phyloP scores from a whole-genome alignment of 306 rosid species.

The Cicer pinnatifidum region DNA sequence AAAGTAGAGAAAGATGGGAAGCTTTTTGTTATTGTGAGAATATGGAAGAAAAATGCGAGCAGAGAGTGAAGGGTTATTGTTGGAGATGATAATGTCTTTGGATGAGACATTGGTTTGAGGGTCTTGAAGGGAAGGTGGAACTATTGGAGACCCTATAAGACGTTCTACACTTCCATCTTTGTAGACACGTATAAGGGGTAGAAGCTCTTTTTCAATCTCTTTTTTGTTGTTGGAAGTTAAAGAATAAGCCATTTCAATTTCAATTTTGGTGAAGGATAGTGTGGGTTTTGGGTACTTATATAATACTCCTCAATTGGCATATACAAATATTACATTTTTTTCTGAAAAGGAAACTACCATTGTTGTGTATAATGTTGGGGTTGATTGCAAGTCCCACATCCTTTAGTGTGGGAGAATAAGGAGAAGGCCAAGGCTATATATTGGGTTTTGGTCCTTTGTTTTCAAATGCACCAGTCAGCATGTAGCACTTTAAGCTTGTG shows the following conservation, averaged over 20 bases:
- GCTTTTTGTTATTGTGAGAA: constrained; percentile 3
- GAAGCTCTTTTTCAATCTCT: constrained; percentile 45
- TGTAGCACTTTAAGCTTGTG: too few relatives aligned
- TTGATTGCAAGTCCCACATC: too few relatives aligned
- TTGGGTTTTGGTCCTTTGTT: too few relatives aligned
- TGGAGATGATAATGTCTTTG: constrained; percentile 46
- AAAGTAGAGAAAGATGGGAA: constrained; percentile 50
- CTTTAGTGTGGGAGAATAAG: too few relatives aligned
- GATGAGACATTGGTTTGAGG: constrained; percentile 49
- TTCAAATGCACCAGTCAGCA: too few relatives aligned
- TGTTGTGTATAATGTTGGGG: too few relatives aligned
- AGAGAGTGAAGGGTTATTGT: constrained; percentile 32
- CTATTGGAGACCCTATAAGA: constrained; percentile 31
- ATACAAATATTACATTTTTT: too few relatives aligned
- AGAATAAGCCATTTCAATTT: constrained; percentile 1
- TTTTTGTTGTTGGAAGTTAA: background rate
- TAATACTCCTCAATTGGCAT: too few relatives aligned
- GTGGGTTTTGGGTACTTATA: too few relatives aligned
- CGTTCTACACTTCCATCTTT: constrained; percentile 47
- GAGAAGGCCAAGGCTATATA: too few relatives aligned
- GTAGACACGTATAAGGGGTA: constrained; percentile 43
- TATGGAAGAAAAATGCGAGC: constrained; percentile 49
- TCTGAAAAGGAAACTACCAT: too few relatives aligned
- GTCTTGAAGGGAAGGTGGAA: constrained; percentile 39
- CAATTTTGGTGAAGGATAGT: too few relatives aligned